Evolutionary conservation across 2,329 filamentous ascomycete species (phyloP), one percentile per base, ranked within the genome.

Genomic region (Fusarium kyushuense): DNA sequence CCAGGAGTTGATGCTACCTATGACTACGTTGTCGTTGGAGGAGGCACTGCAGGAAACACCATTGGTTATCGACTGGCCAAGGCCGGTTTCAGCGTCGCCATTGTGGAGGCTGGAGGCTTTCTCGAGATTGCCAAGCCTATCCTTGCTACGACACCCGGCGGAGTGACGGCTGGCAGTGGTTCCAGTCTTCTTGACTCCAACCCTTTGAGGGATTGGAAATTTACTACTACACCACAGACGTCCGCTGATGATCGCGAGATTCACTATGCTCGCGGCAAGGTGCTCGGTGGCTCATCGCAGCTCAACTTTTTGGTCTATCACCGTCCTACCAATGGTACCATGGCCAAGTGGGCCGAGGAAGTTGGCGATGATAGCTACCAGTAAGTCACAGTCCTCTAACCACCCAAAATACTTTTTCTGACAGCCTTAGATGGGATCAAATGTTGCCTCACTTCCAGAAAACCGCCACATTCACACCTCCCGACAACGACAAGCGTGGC

Each of bases 31-130:
- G 63, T 82, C 11, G 72, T 80, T 23, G 79, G 80, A 30, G 80
- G 80, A 32, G 80, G 80, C 21, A 81, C 76, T 0, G 79, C 77
- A 3, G 80, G 80, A 29, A 72, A 77, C 36, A 72, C 75, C 0
- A 48, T 81, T 2, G 79, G 76, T 5, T 69, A 67, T 17, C 73
- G 79, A 4, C 72, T 82, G 0, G 75, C 78, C 12, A 67, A 76
- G n/a, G 67, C 74, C 21, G 72, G 67, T 3, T 66, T 58, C 51
- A 70, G 66, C 6, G 79, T 82, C 16, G 79, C 79, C 23, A 75
- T 81, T 6, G 68, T 82, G 32, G 79, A 82, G 64, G 79, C 79
- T 2, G 79, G 80, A 5, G 61, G 58, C 2, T 78, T 78, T 32
- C 74, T 76, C 46, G 75, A 81, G 60, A 62, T 76, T 23, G 55